Percentiles rank a stretch among this genome's conserved stretches.
Evolutionary conservation across 2,329 filamentous ascomycete species (phyloP).

Genomic region (Davidsoniella australis): DNA sequence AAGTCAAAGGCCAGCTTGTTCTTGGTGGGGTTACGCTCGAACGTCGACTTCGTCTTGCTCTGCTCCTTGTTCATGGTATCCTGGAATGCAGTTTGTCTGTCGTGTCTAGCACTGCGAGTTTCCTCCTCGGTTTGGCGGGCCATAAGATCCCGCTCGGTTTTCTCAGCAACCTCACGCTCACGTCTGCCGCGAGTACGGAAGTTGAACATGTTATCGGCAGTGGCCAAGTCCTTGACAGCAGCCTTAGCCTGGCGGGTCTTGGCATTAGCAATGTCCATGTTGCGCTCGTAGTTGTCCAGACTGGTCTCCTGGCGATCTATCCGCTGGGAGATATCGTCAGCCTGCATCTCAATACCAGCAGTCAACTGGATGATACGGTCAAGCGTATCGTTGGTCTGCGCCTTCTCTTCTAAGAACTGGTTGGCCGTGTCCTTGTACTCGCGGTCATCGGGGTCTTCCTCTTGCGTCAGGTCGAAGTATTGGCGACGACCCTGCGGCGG

Average conservation of each 20-base stretch:
- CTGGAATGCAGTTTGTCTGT: slow-evolving; percentile 20
- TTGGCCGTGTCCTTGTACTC: slow-evolving; percentile 46
- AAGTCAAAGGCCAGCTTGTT: slow-evolving; percentile 62
- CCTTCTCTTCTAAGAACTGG: slow-evolving; percentile 37
- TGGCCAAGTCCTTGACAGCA: slow-evolving; percentile 68
- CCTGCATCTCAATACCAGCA: slow-evolving; percentile 51
- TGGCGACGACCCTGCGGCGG: slow-evolving; percentile 42
- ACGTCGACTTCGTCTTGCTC: slow-evolving; percentile 4
- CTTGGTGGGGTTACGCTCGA: slow-evolving; percentile 6
- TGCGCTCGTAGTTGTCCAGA: slow-evolving; percentile 66
- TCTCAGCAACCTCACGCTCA: slow-evolving; percentile 51
- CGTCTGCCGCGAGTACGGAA: slow-evolving; percentile 45
- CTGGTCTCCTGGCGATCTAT: slow-evolving; percentile 58
- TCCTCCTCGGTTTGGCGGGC: slow-evolving; percentile 6
- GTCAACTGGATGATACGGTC: slow-evolving; percentile 42
- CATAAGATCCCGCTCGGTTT: slow-evolving; percentile 36
- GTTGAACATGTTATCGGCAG: slow-evolving; percentile 68
- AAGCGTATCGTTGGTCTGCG: slow-evolving; percentile 12
- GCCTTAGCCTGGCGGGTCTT: slow-evolving; percentile 64
- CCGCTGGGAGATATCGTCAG: slow-evolving; percentile 56
- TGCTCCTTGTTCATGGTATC: slow-evolving; percentile 4
- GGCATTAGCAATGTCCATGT: slow-evolving; percentile 62
- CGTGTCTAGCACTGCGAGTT: slow-evolving; percentile 8
- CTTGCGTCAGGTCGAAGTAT: slow-evolving; percentile 55
- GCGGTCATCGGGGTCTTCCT: slow-evolving; percentile 57